phyloP scores from a whole-genome alignment of 208 protist genomes.

The Acanthamoeba royreba region DNA sequence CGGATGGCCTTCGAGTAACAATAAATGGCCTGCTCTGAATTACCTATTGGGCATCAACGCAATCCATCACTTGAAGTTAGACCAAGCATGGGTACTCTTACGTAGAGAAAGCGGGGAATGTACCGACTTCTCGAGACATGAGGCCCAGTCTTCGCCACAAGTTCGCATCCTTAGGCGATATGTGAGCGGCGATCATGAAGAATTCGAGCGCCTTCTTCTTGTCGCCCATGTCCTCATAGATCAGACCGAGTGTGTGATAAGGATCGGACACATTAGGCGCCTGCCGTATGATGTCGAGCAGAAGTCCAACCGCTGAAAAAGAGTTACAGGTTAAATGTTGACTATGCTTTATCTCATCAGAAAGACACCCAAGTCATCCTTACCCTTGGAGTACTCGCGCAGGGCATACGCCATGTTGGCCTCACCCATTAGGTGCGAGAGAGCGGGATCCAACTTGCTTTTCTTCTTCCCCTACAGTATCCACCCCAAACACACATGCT shows the following conservation, averaged over 20 bases:
- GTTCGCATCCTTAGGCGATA: conserved; percentile 37
- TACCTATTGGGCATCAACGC: not conserved
- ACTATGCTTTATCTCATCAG: not conserved
- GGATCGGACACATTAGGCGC: conserved; percentile 57
- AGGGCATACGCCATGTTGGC: conserved; percentile 51
- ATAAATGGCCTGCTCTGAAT: conserved; percentile 52
- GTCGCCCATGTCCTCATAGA: conserved; percentile 61
- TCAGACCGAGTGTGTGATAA: conserved; percentile 61
- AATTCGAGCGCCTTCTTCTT: conserved; percentile 58
- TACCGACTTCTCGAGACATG: conserved; percentile 36
- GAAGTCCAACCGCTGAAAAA: conserved; percentile 23
- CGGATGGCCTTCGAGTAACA: conserved; percentile 40
- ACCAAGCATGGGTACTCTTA: not conserved
- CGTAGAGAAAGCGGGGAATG: too few relatives aligned
- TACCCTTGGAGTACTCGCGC: conserved; percentile 26
- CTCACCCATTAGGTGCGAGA: conserved; percentile 50
- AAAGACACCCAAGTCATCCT: too few relatives aligned
- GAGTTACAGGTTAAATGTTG: not conserved
- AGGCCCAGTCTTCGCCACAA: conserved; percentile 46
- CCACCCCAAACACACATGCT: not conserved
- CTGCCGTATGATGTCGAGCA: conserved; percentile 57
- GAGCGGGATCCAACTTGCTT: conserved; percentile 48
- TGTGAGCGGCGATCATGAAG: conserved; percentile 60
- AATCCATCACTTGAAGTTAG: too few relatives aligned
- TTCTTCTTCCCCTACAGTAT: conserved; percentile 6